Conservation (phyloP, 1,284 basidiomycete species). For the Exobasidium cylindrosporum region DNA sequence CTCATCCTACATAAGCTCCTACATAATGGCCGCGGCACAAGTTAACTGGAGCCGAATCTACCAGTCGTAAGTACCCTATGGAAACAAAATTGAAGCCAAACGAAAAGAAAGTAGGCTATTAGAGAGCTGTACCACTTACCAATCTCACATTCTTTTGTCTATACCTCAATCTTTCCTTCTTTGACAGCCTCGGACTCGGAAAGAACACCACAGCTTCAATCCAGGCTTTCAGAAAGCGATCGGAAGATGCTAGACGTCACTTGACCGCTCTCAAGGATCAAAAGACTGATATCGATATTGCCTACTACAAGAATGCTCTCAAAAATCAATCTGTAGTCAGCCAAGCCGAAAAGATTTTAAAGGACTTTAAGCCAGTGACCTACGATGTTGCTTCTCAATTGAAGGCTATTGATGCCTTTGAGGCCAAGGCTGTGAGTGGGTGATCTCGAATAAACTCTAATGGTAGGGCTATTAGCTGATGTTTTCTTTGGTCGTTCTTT, state of each 20-base stretch:
- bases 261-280: slow-evolving; percentile 69
- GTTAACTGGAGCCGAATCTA: slow-evolving; percentile 20
- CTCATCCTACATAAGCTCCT: neutral
- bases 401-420: slow-evolving; percentile 95
- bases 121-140: neutral
- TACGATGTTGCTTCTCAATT: slow-evolving; percentile 89
- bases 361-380: slow-evolving; percentile 89
- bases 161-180: neutral
- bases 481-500: slow-evolving; percentile 6
- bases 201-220: slow-evolving; percentile 62
- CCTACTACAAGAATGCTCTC: slow-evolving; percentile 83
- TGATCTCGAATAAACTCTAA: slow-evolving; percentile 9
- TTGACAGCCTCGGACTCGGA: slow-evolving; percentile 43
- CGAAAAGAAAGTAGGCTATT: neutral
- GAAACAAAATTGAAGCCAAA: neutral
- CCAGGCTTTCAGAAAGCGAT: slow-evolving; percentile 93
- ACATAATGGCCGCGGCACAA: slow-evolving; percentile 13
- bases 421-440: slow-evolving; percentile 83
- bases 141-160: slow-evolving; percentile 1
- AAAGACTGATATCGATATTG: slow-evolving; percentile 77
- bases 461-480: no score
- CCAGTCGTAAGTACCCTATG: slow-evolving; percentile 15
- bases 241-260: slow-evolving; percentile 80
- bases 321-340: slow-evolving; percentile 84
- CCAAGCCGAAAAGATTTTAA: slow-evolving; percentile 85